Percentiles rank a stretch among this genome's conserved stretches.
These are phyloP conservation scores for Ustilago nuda DNA, from an alignment of 1,284 basidiomycete genomes.

Conservation along the genomic window DNA sequence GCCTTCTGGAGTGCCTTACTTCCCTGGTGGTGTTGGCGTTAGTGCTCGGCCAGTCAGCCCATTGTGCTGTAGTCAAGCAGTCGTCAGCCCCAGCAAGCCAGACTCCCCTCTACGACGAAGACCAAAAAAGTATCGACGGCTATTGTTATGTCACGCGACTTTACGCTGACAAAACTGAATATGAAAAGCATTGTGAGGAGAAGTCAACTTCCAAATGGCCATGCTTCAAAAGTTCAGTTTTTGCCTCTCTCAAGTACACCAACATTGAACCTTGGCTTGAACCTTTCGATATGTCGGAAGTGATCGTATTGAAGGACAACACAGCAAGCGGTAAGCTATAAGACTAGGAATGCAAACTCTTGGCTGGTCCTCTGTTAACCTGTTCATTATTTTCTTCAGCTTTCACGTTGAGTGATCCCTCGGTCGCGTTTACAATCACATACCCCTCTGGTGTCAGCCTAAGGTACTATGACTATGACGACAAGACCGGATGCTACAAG, in stretches of 20 bases:
- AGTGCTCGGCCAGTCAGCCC: neutral
- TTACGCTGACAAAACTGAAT: neutral
- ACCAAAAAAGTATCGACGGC: neutral
- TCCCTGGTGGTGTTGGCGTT: neutral
- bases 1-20: neutral
- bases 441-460: neutral
- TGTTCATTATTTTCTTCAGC: neutral
- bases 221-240: constrained; percentile 6
- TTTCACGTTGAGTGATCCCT: constrained; percentile 14
- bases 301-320: constrained; percentile 1
- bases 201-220: constrained; percentile 11
- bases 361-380: neutral
- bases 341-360: neutral
- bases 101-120: neutral
- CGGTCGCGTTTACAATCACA: constrained; percentile 6
- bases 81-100: neutral
- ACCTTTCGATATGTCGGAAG: constrained; percentile 6
- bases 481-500: constrained; percentile 21
- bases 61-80: neutral
- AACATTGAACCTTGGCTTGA: constrained; percentile 4
- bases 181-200: constrained; percentile 6
- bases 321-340: neutral
- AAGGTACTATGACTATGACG: constrained; percentile 19
- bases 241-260: neutral
- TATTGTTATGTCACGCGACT: neutral